phyloP scores from a whole-genome alignment of 345 rosid genomes.

The Crucihimalaya himalaica region DNA sequence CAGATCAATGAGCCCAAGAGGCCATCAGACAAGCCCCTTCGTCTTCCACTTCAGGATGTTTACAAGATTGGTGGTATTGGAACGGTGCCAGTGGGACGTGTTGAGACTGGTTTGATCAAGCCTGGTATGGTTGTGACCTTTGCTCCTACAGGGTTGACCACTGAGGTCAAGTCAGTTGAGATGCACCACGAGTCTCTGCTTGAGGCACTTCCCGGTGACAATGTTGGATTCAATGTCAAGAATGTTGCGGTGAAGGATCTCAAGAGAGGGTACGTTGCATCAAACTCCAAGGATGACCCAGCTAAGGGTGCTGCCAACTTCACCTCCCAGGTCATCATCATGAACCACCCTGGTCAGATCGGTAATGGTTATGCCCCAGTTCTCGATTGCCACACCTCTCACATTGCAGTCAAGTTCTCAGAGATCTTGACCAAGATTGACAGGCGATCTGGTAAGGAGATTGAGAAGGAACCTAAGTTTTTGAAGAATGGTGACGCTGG shows the following conservation, averaged over 20 bases:
- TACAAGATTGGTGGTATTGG: conserved; percentile 67
- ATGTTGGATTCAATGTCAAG: conserved; percentile 81
- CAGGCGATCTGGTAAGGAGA: conserved; percentile 65
- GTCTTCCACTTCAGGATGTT: conserved; percentile 62
- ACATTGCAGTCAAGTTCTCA: conserved; percentile 60
- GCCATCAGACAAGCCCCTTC: conserved; percentile 47
- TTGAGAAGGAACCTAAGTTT: conserved; percentile 70
- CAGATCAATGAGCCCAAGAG: conserved; percentile 47
- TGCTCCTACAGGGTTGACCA: conserved; percentile 71
- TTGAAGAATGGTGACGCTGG: conserved; percentile 74
- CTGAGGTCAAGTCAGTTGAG: conserved; percentile 89
- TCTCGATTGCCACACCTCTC: conserved; percentile 60
- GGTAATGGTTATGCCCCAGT: conserved; percentile 63
- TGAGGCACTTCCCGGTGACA: conserved; percentile 82
- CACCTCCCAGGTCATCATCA: conserved; percentile 65
- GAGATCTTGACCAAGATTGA: conserved; percentile 68
- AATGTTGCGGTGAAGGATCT: conserved; percentile 86
- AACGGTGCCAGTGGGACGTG: conserved; percentile 61
- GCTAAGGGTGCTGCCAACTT: conserved; percentile 75
- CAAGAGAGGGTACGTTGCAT: conserved; percentile 76
- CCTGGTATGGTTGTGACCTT: conserved; percentile 81
- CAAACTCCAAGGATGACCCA: conserved; percentile 89
- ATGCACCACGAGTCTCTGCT: conserved; percentile 85
- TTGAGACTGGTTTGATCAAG: conserved; percentile 56
- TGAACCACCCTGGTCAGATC: conserved; percentile 70